phyloP scores from a whole-genome alignment of 345 rosid genomes.

The Eucalyptus curtisii region DNA sequence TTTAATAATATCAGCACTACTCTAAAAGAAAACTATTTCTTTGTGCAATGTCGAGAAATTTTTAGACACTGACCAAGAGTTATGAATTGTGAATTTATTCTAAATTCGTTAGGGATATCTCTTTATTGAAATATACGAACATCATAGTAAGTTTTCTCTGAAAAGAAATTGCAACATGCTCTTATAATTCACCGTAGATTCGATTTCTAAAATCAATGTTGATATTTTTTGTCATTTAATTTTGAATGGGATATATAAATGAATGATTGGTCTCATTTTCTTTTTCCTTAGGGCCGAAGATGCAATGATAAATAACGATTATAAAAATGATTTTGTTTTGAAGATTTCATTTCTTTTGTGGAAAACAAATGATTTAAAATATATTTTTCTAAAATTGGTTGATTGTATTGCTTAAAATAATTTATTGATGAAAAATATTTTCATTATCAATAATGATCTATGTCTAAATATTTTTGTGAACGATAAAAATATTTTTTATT shows the following conservation, averaged over 20 bases:
- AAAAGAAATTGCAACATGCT: neutral
- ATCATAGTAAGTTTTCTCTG: neutral
- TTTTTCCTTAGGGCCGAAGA: neutral
- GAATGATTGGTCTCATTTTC: neutral
- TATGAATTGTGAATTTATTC: neutral
- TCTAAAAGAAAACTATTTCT: neutral
- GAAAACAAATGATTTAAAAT: too few species aligned
- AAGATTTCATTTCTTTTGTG: rapidly evolving
- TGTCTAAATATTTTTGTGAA: too few species aligned
- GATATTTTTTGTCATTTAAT: neutral
- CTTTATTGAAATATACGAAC: neutral
- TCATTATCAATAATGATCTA: too few species aligned
- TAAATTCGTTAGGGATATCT: neutral
- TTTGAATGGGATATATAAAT: neutral
- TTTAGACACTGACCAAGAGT: neutral
- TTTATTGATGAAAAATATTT: too few species aligned
- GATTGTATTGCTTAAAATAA: too few species aligned
- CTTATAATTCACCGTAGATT: neutral
- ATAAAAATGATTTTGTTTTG: neutral
- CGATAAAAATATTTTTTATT: too few species aligned
- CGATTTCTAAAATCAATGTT: rapidly evolving
- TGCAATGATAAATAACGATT: neutral
- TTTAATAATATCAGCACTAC: neutral
- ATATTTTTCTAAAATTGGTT: too few species aligned
- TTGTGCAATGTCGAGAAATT: neutral